Conservation (phyloP, 1,284 basidiomycete genomes). For the Schizopora paradoxa region DNA sequence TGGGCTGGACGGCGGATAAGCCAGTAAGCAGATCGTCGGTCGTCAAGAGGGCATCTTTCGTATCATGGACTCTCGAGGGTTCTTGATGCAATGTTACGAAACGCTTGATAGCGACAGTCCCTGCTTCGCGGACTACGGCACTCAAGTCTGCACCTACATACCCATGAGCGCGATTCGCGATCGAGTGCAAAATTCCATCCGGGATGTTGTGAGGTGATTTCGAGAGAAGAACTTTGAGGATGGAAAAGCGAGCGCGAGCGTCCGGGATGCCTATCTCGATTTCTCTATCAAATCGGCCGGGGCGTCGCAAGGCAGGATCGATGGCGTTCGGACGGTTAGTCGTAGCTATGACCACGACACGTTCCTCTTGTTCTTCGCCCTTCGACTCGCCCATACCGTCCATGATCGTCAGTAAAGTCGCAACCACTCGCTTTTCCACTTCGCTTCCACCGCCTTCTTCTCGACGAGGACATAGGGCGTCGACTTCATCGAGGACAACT, state of each 20-base stretch:
- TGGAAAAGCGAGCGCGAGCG: slow-evolving; percentile 73
- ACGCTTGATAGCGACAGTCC: slow-evolving; percentile 85
- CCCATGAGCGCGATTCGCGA: slow-evolving; percentile 86
- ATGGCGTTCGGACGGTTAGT: slow-evolving; percentile 97
- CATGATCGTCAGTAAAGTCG: slow-evolving; percentile 90
- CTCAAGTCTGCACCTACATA: slow-evolving; percentile 97
- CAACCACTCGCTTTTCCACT: slow-evolving; percentile 94
- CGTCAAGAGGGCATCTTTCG: slow-evolving; percentile 46
- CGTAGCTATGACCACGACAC: slow-evolving; percentile 93
- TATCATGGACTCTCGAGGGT: slow-evolving; percentile 15
- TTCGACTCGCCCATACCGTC: slow-evolving; percentile 78
- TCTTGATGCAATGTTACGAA: slow-evolving; percentile 42
- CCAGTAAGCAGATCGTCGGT: slow-evolving; percentile 66
- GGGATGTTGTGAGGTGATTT: slow-evolving; percentile 77
- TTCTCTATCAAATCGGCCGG: slow-evolving; percentile 94
- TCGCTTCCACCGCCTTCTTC: slow-evolving; percentile 88
- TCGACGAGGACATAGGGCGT: slow-evolving; percentile 86
- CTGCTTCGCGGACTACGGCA: slow-evolving; percentile 90
- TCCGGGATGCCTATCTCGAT: slow-evolving; percentile 97
- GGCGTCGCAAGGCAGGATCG: slow-evolving; percentile 90
- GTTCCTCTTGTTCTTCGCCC: slow-evolving; percentile 35
- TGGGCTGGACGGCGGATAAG: slow-evolving; percentile 80
- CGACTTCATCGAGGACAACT: slow-evolving; percentile 94
- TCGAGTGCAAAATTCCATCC: slow-evolving; percentile 50
- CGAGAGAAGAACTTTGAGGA: slow-evolving; percentile 76